Base-by-base conservation (phyloP, 768 basidiomycete species). In the Pleurotus salmoneostramineus region DNA sequence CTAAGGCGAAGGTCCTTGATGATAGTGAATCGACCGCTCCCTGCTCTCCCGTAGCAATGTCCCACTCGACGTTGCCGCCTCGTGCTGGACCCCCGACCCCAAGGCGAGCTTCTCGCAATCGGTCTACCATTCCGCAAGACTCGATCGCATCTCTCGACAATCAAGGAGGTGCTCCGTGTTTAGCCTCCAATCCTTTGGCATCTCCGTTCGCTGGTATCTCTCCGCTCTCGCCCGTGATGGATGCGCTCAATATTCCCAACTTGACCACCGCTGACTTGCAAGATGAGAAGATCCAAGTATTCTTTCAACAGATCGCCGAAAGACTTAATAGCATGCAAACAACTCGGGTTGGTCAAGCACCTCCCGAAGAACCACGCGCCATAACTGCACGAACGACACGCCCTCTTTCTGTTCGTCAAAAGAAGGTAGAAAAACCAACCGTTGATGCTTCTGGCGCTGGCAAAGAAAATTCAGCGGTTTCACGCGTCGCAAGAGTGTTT, bases 231-330 rank as follows among this genome's bases (percentile, higher is more conserved):
- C 35, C 77, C 5, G 49, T 65, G 11, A 56, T 61, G 57, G 65
- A 65, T 46, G 65, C 64, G 10, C 42, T 66, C 7, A 63, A 66
- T 55, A 72, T 83, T 6, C 76, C 80, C 5, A 74, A 71, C 6
- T 67, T 91, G 34, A 78, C 81, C 31, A 77, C 85, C n/a, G 89
- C 92, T 0, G 81, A 88, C 57, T 74, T 89, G 32, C 79, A 88
- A 63, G 88, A 94, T 64, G 83, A 83, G 54, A 85, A 82, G 46
- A 84, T 96, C 64, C 91, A 93, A 62, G 73, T 83, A 47, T 95
- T 95, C 74, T 91, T 95, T 71, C 79, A 89, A 56, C 91, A 95
- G 69, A 86, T 95, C 47, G 89, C 86, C 6, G 83, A 88, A 48
- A 90, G 91, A 67, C 81, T 95, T 57, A 85, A 87, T 64, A 79